Conservation (phyloP, 73 alveolate genomes). For the Loxodes magnus region DNA sequence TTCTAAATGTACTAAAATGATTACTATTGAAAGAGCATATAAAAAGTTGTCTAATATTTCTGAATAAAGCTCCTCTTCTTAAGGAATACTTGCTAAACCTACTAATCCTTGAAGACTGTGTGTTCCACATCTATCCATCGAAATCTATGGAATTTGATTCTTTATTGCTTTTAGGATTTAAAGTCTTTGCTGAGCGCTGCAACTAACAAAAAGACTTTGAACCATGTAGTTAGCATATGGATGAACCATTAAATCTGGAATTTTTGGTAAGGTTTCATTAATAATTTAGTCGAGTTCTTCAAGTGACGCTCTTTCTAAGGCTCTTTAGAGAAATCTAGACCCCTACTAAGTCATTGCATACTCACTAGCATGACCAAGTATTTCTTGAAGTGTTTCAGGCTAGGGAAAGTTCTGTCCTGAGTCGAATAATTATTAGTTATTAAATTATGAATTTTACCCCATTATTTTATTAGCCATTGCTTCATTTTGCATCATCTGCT, state of each 20-base stretch:
- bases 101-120: slow-evolving; percentile 77
- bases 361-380: too few species aligned
- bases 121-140: slow-evolving; percentile 81
- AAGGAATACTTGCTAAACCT: slow-evolving; percentile 55
- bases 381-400: too few species aligned
- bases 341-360: too few species aligned
- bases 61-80: slow-evolving; percentile 70
- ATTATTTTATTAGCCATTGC: too few species aligned
- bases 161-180: slow-evolving; percentile 37
- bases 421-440: too few species aligned
- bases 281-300: slow-evolving; percentile 25
- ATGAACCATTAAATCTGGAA: slow-evolving; percentile 66
- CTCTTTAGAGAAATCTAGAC: too few species aligned
- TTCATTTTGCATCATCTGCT: too few species aligned
- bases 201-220: slow-evolving; percentile 53
- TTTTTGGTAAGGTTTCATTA: slow-evolving; percentile 30
- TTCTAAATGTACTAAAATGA: slow-evolving; percentile 47
- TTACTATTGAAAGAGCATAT: too few species aligned
- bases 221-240: slow-evolving; percentile 82
- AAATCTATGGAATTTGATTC: slow-evolving; percentile 49
- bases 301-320: too few species aligned
- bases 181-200: slow-evolving; percentile 53
- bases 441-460: too few species aligned
- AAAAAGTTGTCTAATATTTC: slow-evolving; percentile 48
- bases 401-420: too few species aligned